Conservation (phyloP, 2,329 filamentous ascomycete genomes). For the Camillea tinctor region DNA sequence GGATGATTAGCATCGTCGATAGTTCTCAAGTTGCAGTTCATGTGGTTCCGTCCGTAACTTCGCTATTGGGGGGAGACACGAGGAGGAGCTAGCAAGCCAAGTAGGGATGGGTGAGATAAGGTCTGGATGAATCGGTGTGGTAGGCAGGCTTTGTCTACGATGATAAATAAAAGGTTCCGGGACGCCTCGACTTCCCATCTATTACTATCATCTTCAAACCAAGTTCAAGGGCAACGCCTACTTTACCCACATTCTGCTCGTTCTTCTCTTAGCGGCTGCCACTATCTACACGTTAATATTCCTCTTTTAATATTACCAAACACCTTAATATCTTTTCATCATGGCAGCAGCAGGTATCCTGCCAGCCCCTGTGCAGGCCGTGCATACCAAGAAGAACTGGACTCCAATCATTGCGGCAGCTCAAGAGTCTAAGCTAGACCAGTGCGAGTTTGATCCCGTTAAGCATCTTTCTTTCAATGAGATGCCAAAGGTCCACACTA, state of each 20-base stretch:
- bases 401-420: constrained; percentile 26
- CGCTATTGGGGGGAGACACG: constrained; percentile 11
- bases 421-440: constrained; percentile 5
- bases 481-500: constrained; percentile 52
- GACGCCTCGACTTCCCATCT: not conserved
- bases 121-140: not conserved
- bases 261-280: constrained; percentile 1
- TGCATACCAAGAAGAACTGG: constrained; percentile 16
- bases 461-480: constrained; percentile 55
- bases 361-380: constrained; percentile 6
- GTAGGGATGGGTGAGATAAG: constrained; percentile 20
- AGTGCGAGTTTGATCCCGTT: constrained; percentile 47
- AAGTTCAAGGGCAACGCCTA: not conserved
- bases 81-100: constrained; percentile 8
- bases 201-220: not conserved
- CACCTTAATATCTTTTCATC: constrained; percentile 2
- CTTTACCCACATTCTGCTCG: not conserved
- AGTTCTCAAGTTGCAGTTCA: constrained; percentile 10
- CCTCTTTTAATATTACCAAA: constrained; percentile 1
- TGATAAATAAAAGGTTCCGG: constrained; percentile 18
- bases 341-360: constrained; percentile 26
- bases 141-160: constrained; percentile 6
- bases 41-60: constrained; percentile 12
- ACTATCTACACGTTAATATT: not conserved
- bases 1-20: constrained; percentile 15